A percentile compares a stretch with the other conserved stretches of the same genome.
phyloP scores from a whole-genome alignment of 179 eudicot genomes.

The Nepenthes alata region DNA sequence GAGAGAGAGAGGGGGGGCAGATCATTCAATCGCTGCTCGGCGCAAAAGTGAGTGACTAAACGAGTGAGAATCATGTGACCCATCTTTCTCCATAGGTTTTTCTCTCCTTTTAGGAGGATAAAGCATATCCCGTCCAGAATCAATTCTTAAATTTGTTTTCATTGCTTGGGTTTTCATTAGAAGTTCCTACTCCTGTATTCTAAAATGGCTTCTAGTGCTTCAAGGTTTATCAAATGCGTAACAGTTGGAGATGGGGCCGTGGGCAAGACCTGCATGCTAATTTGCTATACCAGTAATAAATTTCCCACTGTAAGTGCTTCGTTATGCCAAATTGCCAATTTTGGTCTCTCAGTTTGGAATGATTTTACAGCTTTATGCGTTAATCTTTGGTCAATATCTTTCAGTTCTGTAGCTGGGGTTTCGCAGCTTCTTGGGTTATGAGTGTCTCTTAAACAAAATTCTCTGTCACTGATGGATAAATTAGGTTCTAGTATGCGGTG shows the following conservation, averaged over 20 bases:
- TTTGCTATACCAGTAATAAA: conserved; percentile 80
- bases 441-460: too few species aligned
- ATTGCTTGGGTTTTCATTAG: not conserved
- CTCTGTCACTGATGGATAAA: too few species aligned
- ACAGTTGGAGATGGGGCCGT: conserved; percentile 91
- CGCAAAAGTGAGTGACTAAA: too few species aligned
- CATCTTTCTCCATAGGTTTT: conserved; percentile 2
- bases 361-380: not conserved
- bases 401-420: too few species aligned
- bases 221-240: conserved; percentile 78
- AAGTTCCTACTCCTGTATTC: conserved; percentile 5
- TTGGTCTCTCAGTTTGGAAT: too few species aligned
- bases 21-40: too few species aligned
- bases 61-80: conserved; percentile 51
- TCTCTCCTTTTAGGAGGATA: conserved; percentile 11
- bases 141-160: not conserved
- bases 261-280: conserved; percentile 81
- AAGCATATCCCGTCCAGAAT: not conserved
- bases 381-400: conserved; percentile 3
- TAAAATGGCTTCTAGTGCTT: conserved; percentile 59
- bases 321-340: conserved; percentile 10
- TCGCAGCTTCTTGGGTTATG: too few species aligned
- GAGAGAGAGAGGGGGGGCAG: too few species aligned
- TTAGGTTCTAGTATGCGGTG: too few species aligned
- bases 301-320: conserved; percentile 64